phyloP scores from a whole-genome alignment of 73 alveolate genomes.

The Stentor coeruleus region DNA sequence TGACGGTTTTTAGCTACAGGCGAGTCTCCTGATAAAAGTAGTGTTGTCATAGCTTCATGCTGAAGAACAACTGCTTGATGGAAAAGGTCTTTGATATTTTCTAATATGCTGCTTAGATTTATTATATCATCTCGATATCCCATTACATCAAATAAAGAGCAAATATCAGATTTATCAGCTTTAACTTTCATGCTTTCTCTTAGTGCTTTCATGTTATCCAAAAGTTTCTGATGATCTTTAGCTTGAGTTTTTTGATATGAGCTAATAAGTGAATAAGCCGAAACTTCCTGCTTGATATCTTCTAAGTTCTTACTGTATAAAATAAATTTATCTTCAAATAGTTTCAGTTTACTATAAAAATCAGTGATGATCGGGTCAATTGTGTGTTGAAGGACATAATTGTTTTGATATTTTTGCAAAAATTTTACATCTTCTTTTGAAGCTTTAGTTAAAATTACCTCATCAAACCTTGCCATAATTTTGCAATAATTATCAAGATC shows the following conservation, averaged over 20 bases:
- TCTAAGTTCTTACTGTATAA: not conserved
- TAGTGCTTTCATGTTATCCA: not conserved
- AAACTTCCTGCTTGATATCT: not conserved
- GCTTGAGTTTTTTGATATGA: not conserved
- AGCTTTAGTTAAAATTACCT: not conserved
- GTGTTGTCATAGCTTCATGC: not conserved
- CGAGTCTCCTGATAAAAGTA: not conserved
- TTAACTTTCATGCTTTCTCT: not conserved
- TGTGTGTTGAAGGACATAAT: not conserved
- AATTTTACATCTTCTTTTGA: conserved; percentile 20
- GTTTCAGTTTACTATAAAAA: not conserved
- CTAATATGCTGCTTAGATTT: not conserved
- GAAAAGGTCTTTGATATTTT: not conserved
- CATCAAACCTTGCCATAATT: conserved; percentile 1
- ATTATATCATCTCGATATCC: not conserved
- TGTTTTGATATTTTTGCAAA: not conserved
- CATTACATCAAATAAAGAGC: not conserved
- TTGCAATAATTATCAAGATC: not conserved
- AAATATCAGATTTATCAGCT: conserved; percentile 9
- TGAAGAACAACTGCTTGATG: conserved; percentile 6
- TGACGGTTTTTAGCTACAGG: not conserved
- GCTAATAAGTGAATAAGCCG: not conserved
- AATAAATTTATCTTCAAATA: not conserved
- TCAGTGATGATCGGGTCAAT: not conserved
- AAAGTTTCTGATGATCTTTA: not conserved